A percentile compares a stretch with the other conserved stretches of the same genome.
phyloP scores from a whole-genome alignment of 345 rosid species.

The Linum tenue region DNA sequence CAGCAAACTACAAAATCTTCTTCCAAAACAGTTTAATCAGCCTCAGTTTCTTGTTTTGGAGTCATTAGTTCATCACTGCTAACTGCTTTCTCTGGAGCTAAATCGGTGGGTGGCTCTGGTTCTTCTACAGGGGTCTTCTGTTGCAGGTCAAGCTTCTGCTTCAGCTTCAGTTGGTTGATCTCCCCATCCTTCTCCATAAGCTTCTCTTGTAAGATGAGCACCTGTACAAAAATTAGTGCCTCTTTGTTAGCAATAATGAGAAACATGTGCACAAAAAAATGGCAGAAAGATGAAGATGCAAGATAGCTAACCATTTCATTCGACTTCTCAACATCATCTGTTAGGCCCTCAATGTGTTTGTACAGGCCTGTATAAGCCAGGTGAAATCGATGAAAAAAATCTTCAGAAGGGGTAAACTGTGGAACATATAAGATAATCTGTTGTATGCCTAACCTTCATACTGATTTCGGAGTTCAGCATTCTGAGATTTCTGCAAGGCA shows the following conservation, averaged over 20 bases:
- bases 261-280: background rate
- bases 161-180: background rate
- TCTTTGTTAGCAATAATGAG: background rate
- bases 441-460: conserved; percentile 55
- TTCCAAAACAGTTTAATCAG: background rate
- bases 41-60: background rate
- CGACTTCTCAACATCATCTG: conserved; percentile 77
- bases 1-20: background rate
- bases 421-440: background rate
- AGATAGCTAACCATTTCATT: conserved; percentile 54
- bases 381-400: conserved; percentile 1
- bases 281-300: background rate
- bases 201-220: background rate
- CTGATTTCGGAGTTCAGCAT: conserved; percentile 71
- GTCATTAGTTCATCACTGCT: background rate
- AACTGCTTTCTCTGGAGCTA: background rate
- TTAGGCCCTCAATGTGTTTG: conserved; percentile 64
- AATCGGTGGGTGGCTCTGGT: background rate
- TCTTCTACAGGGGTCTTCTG: background rate
- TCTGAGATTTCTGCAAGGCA: conserved; percentile 76
- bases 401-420: background rate
- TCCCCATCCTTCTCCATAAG: background rate
- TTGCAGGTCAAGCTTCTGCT: background rate
- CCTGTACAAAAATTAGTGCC: background rate
- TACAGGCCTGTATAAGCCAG: conserved; percentile 14